Base-by-base conservation (phyloP, 768 basidiomycete genomes). In the Grammothele lineata region DNA sequence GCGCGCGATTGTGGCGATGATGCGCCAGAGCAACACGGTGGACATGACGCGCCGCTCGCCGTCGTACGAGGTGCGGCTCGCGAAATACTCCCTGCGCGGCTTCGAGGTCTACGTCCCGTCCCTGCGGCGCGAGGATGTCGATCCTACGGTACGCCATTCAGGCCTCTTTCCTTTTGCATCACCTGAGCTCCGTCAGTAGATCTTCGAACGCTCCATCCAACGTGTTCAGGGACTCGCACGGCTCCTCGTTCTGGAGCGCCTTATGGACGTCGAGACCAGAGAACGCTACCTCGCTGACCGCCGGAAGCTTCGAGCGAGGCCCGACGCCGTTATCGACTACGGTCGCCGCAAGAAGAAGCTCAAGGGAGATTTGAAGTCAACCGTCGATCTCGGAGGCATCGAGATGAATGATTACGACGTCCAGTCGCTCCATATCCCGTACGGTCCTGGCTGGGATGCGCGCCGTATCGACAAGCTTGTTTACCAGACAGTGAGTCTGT, bases 21-120 rank as follows among this genome's bases (percentile, higher is more conserved):
- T 84, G 75, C 76, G 78, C n/a, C 80, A 84, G 58, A 72, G 72
- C 64, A 82, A 82, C 59, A 78, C 76, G 0, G 72, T 80, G 42
- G 81, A 81, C 56, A 71, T 80, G 66, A 76, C 77, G 5, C 67
- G 80, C n/a, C 71, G 81, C 27, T 81, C 80, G 2, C 80, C 80
- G 1, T 83, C 81, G 10, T 80, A 84, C 53, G 81, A 83, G 66
- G 73, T 81, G 22, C 71, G 81, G 3, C 70, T 82, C 8, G 66
- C 76, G 17, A 84, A 84, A 59, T 81, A 84, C 59, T 69, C 76
- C 0, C 53, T 63, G 5, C 66, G 81, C 7, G 74, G 65, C 5
- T 81, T 77, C 47, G 81, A 83, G 57, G 70, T 83, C 18, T 76
- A 76, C 50, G 72, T 82, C 5, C 79, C 79, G 1, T 64, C 66